phyloP scores from a whole-genome alignment of 768 basidiomycete genomes.

The Lanmaoa pseudosensibilis region DNA sequence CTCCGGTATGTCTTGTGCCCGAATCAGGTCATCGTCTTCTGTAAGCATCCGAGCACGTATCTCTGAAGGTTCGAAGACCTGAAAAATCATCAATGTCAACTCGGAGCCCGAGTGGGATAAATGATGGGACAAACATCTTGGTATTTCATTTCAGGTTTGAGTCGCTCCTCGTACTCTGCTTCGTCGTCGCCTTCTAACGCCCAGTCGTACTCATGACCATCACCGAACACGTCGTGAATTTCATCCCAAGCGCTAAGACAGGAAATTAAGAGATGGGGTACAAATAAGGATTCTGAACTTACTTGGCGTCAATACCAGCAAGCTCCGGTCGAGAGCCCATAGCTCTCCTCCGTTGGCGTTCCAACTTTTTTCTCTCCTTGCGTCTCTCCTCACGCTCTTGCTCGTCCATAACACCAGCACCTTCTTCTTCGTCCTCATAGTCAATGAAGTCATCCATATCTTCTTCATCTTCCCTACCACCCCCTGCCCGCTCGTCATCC shows the following conservation, averaged over 20 bases:
- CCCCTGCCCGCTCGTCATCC: conserved; percentile 69
- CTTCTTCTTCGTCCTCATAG: conserved; percentile 78
- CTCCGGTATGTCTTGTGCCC: conserved; percentile 88
- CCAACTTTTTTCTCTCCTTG: conserved; percentile 60
- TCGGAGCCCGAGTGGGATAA: background rate
- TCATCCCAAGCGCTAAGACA: conserved; percentile 84
- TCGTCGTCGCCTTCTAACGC: conserved; percentile 83
- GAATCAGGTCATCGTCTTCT: conserved; percentile 91
- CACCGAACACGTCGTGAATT: conserved; percentile 94
- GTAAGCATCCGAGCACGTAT: conserved; percentile 87
- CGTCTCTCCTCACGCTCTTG: conserved; percentile 74
- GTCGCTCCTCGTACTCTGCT: conserved; percentile 41
- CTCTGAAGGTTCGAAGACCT: conserved; percentile 99
- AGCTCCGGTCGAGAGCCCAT: conserved; percentile 66
- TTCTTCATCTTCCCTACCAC: conserved; percentile 52
- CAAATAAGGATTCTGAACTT: conserved; percentile 33
- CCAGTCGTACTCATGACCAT: conserved; percentile 96
- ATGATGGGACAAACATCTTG: conserved; percentile 60
- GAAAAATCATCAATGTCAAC: conserved; percentile 11
- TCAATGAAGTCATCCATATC: conserved; percentile 77
- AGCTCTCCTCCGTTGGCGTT: conserved; percentile 65
- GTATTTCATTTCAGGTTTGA: conserved; percentile 77
- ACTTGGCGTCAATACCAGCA: conserved; percentile 83
- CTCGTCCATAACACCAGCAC: conserved; percentile 75
- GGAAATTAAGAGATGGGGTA: conserved; percentile 12